phyloP scores from a whole-genome alignment of 495 filamentous ascomycete species.

The Trichoderma virens region DNA sequence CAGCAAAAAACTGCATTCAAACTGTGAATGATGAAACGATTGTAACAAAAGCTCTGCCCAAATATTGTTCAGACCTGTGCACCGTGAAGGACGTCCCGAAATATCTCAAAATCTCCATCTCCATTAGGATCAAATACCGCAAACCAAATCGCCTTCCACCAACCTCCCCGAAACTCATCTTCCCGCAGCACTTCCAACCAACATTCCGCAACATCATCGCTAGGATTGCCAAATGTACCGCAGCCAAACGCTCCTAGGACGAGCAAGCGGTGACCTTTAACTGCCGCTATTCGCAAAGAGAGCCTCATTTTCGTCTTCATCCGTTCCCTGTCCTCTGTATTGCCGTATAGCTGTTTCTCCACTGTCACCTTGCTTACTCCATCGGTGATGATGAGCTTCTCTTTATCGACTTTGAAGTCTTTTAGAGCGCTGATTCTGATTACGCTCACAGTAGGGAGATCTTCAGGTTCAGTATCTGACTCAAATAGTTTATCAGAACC shows the following conservation, averaged over 20 bases:
- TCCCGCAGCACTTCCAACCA: slow-evolving; percentile 53
- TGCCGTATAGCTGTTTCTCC: slow-evolving; percentile 22
- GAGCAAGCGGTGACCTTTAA: slow-evolving; percentile 43
- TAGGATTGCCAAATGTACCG: slow-evolving; percentile 55
- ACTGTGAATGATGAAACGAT: too few relatives aligned
- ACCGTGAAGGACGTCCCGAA: slow-evolving; percentile 38
- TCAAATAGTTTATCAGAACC: slow-evolving; percentile 34
- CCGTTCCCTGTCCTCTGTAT: slow-evolving; percentile 27
- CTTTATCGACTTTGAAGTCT: slow-evolving; percentile 19
- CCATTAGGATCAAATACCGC: slow-evolving; percentile 39
- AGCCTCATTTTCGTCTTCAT: slow-evolving; percentile 55
- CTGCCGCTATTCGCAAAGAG: slow-evolving; percentile 46
- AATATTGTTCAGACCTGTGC: slow-evolving; percentile 33
- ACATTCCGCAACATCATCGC: slow-evolving; percentile 42
- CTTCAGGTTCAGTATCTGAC: slow-evolving; percentile 16
- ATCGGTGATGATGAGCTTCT: slow-evolving; percentile 8
- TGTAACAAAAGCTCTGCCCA: too few relatives aligned
- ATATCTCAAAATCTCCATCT: slow-evolving; percentile 46
- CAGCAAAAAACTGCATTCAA: too few relatives aligned
- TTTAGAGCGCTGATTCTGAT: slow-evolving; percentile 49
- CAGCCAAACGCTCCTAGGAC: slow-evolving; percentile 61
- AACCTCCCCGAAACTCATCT: slow-evolving; percentile 50
- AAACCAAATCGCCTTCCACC: slow-evolving; percentile 49
- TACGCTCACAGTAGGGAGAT: slow-evolving; percentile 44
- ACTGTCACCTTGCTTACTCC: neutral